Evolutionary conservation across 2,329 filamentous ascomycete genomes (phyloP).

Genomic region (Salinomyces thailandicus): DNA sequence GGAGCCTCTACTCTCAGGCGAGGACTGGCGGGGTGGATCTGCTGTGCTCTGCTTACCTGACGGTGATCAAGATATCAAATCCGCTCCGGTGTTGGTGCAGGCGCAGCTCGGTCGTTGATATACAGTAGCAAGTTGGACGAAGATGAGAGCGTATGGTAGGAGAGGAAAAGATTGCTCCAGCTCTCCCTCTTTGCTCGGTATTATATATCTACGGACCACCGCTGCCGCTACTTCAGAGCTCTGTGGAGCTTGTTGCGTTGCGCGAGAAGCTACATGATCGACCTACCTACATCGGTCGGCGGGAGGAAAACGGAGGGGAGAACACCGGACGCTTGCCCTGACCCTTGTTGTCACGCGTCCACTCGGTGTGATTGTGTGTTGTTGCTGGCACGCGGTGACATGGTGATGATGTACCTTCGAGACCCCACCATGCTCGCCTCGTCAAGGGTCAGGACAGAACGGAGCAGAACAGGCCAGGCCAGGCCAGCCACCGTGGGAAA

Average conservation of each 20-base stretch:
- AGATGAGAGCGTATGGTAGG: too few relatives aligned
- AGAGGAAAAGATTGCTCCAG: too few relatives aligned
- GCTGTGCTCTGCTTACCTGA: neutral
- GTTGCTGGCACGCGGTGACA: neutral
- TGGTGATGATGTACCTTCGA: neutral
- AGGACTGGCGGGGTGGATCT: neutral
- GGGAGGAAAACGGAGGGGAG: too few relatives aligned
- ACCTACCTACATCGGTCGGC: too few relatives aligned
- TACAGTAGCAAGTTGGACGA: too few relatives aligned
- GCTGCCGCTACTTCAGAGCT: neutral
- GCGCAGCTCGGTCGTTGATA: neutral
- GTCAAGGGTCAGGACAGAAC: neutral
- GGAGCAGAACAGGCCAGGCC: neutral
- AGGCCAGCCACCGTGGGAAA: neutral
- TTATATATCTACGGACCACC: neutral
- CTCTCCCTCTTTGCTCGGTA: too few relatives aligned
- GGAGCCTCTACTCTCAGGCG: too few relatives aligned
- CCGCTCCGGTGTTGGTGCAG: too few relatives aligned
- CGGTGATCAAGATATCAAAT: neutral
- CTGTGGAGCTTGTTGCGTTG: neutral
- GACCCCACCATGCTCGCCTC: neutral
- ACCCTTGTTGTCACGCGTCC: too few relatives aligned
- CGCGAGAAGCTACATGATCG: neutral
- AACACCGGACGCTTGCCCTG: too few relatives aligned
- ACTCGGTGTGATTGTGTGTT: too few relatives aligned